phyloP scores from a whole-genome alignment of 1,284 basidiomycete species.

The Schizophyllum amplum region DNA sequence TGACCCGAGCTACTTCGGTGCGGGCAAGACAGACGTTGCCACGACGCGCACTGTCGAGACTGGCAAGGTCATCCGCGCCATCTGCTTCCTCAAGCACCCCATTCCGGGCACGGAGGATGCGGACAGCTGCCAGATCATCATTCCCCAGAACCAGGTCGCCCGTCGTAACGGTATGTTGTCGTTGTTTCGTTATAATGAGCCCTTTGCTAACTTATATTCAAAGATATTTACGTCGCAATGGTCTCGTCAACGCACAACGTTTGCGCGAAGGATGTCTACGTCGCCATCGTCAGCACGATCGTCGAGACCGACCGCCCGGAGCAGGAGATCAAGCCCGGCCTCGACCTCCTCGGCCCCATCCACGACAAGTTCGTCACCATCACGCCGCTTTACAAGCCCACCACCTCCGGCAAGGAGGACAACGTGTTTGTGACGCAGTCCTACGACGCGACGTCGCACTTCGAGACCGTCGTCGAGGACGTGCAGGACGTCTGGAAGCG shows the following conservation, averaged over 20 bases:
- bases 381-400: constrained; percentile 85
- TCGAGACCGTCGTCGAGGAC: constrained; percentile 95
- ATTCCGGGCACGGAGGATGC: constrained; percentile 96
- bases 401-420: constrained; percentile 72
- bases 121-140: constrained; percentile 96
- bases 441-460: constrained; percentile 98
- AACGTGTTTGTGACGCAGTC: constrained; percentile 96
- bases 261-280: constrained; percentile 89
- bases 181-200: constrained; percentile 6
- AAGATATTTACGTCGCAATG: constrained; percentile 99
- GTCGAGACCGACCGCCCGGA: constrained; percentile 95
- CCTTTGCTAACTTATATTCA: constrained; percentile 7
- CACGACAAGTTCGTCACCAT: constrained; percentile 97
- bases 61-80: constrained; percentile 92
- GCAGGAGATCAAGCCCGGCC: constrained; percentile 85
- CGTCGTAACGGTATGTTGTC: constrained; percentile 79
- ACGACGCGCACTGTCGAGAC: constrained; percentile 83
- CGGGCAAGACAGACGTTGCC: constrained; percentile 49
- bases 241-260: constrained; percentile 98
- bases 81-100: constrained; percentile 97
- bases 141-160: constrained; percentile 97
- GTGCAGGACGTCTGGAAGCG: constrained; percentile 92
- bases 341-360: constrained; percentile 89
- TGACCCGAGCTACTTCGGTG: constrained; percentile 95
- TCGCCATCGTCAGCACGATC: constrained; percentile 97